These are phyloP conservation scores for Diophrys appendiculata DNA, from an alignment of 73 alveolate species.

Conservation along the genomic window DNA sequence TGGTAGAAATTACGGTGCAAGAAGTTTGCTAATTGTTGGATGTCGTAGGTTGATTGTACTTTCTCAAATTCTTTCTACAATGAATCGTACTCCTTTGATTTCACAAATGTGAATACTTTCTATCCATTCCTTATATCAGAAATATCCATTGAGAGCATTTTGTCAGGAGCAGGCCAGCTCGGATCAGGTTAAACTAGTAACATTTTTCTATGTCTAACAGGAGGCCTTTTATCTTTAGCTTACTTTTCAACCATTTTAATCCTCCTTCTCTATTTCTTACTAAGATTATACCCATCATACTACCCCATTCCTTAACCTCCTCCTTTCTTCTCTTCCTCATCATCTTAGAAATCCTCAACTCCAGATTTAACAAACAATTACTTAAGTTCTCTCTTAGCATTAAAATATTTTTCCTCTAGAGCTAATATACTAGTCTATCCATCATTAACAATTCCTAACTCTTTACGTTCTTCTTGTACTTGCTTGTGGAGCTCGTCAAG, in stretches of 20 bases:
- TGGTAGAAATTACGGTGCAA: slow-evolving; percentile 60
- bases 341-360: slow-evolving; percentile 36
- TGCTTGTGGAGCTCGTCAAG: slow-evolving; percentile 21
- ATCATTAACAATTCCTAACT: neutral
- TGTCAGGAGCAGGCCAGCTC: slow-evolving; percentile 48
- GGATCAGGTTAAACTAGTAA: slow-evolving; percentile 51
- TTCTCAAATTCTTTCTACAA: slow-evolving; percentile 47
- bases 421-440: slow-evolving; percentile 15
- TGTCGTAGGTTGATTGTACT: slow-evolving; percentile 51
- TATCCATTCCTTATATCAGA: slow-evolving; percentile 32
- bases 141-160: slow-evolving; percentile 42
- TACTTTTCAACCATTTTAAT: neutral
- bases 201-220: slow-evolving; percentile 19
- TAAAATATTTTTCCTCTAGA: slow-evolving; percentile 54
- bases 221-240: neutral
- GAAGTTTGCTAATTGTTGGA: slow-evolving; percentile 43
- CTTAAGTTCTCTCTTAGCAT: slow-evolving; percentile 42
- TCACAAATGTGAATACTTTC: slow-evolving; percentile 40
- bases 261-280: slow-evolving; percentile 35
- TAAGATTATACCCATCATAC: slow-evolving; percentile 25
- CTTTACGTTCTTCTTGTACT: slow-evolving; percentile 14
- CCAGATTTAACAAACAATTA: slow-evolving; percentile 38
- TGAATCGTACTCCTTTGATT: slow-evolving; percentile 27
- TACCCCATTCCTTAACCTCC: slow-evolving; percentile 5
- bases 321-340: slow-evolving; percentile 45